Evolutionary conservation across 1,284 basidiomycete species (phyloP), one percentile per base, ranked within the genome.

Genomic region (Malassezia brasiliensis): DNA sequence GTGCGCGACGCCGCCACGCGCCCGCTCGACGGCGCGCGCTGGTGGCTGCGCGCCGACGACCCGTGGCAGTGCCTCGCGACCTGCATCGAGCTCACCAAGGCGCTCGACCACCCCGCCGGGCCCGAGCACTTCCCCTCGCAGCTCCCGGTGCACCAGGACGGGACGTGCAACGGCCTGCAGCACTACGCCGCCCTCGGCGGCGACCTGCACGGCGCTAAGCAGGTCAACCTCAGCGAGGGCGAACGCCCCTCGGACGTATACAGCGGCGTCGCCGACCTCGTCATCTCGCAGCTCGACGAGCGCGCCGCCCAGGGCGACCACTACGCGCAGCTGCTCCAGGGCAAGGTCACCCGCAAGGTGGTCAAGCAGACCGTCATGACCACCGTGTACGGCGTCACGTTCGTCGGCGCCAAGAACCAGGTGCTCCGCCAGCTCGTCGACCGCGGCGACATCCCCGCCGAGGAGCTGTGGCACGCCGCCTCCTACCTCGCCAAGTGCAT

Each of bases 281-380:
- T 72, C 35, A 72, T 73, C 60, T 56, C 77, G 53, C 76, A 79
- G 53, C 77, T 85, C 17, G 74, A 78, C 47, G 77, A 80, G 64
- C 80, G 81, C 59, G 68, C 79, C 7, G 76, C 76, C 12, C 78
- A 77, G 15, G 84, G 82, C 4, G 63, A 77, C 15, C 76, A 79
- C 52, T 77, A 79, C 48, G 90, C 90, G 0, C 64, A 78, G 50
- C 67, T 87, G 63, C 79, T 96, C 17, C 63, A 80, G 36, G 89
- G 87, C 49, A 89, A 90, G 73, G 81, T 98, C 40, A 81, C 88
- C 7, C 79, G 94, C 45, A 98, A 99, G 77, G 85, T 96, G 22
- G 93, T 99, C 66, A 99, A 99, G 80, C 93, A 98, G 79, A 96
- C 93, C 17, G 88, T 96, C 66, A 99, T 99, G 94, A 99, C 94